Evolutionary conservation across 2,329 filamentous ascomycete genomes (phyloP), one percentile per base, ranked within the genome.

Genomic region (Fusarium chaquense): DNA sequence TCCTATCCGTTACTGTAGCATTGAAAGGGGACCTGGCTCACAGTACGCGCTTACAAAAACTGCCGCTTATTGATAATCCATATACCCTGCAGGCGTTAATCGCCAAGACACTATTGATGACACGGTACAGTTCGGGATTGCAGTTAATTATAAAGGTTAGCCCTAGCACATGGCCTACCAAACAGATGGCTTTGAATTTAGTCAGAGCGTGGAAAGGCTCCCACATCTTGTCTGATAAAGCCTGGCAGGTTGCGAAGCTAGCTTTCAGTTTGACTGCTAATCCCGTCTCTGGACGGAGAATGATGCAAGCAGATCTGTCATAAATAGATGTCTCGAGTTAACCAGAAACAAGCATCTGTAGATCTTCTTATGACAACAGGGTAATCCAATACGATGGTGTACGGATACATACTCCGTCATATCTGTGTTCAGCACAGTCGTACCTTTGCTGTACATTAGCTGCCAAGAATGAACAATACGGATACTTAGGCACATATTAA

Each of bases 101-200:
- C 46, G 45, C 46, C 45, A 70, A 59, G 62, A 62, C 67, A 67
- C 50, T 69, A 56, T 28, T 24, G 6, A 20, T 24, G 36, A 30
- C 33, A 18, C 8, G 30, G 28, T n/a, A 13, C 28, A 20, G 44
- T 32, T 20, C 12, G 12, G 28, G n/a, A 28, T 46, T 46, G 22
- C 32, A 40, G 33, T 30, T 20, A 28, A 28, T 18, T 22, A 30
- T 32, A 45, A 54, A 45, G 12, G 28, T 45, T 54, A n/a, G 26
- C 28, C 28, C 38, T 43, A 53, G 24, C 35, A n/a, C 36, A 22
- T 16, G 16, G 22, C 22, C 35, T 24, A 36, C 15, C 16, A 13
- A 26, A 4, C 10, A 47, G 45, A 55, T 60, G 43, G 50, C 49
- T 55, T 35, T 20, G 35, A 54, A 44, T 51, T 44, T 56, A 30